These are phyloP conservation scores for Physcomitrium patens DNA, from an alignment of 225 moss, liverwort and hornwort species.

Conservation along the genomic window DNA sequence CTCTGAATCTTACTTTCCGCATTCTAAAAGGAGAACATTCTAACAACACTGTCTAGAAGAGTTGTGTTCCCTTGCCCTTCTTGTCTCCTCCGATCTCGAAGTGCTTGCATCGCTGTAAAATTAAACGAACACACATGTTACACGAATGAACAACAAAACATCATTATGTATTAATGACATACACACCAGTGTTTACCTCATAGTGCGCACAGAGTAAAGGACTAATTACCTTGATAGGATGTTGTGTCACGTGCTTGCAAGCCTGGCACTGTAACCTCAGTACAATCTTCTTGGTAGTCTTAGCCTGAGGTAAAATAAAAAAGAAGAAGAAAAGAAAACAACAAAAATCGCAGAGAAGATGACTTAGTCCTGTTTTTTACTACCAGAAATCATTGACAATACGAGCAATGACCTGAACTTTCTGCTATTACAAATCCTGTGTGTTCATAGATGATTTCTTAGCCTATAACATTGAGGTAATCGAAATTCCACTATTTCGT, in stretches of 20 bases:
- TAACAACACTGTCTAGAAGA: constrained; percentile 59
- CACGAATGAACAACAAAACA: not conserved
- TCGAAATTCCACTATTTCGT: too few species aligned
- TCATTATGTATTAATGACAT: not conserved
- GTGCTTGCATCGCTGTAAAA: constrained; percentile 86
- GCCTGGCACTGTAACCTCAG: constrained; percentile 91
- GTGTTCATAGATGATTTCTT: not conserved
- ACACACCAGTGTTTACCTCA: not conserved
- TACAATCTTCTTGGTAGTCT: constrained; percentile 97
- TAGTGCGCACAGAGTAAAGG: not conserved
- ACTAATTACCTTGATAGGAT: constrained; percentile 70
- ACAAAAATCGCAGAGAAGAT: not conserved
- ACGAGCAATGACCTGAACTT: not conserved
- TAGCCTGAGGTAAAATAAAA: constrained; percentile 49
- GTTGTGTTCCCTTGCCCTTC: constrained; percentile 95
- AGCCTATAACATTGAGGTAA: too few species aligned
- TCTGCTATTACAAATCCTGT: not conserved
- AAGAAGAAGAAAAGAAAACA: too few species aligned
- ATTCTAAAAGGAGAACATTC: constrained; percentile 19
- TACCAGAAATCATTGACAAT: not conserved
- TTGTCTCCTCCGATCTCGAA: constrained; percentile 98
- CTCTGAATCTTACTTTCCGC: constrained; percentile 28
- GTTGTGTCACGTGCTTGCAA: constrained; percentile 94
- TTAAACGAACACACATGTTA: not conserved
- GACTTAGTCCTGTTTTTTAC: not conserved